A percentile compares a stretch with the other conserved stretches of the same genome.
These are phyloP conservation scores for Coemansia sp. DNA, from an alignment of 192 early-diverging fungal genomes.

Conservation along the genomic window DNA sequence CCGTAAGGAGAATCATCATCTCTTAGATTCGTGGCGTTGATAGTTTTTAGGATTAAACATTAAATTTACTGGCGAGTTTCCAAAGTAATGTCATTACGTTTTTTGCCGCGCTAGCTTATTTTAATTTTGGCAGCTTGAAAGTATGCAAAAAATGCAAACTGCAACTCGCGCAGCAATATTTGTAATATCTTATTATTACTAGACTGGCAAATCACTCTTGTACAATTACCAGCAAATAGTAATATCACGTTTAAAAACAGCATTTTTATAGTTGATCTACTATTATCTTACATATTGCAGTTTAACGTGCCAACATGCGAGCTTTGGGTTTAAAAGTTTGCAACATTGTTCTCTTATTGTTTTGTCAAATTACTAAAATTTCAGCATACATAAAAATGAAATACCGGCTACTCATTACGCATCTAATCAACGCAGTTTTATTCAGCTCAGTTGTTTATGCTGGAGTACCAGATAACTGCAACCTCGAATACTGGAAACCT, in stretches of 20 bases:
- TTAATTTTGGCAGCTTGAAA: no score
- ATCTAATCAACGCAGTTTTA: not conserved
- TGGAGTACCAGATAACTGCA: slow-evolving; percentile 30
- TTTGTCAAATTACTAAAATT: not conserved
- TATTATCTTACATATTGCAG: no score
- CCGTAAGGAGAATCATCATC: no score
- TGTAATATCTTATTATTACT: not conserved
- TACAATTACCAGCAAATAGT: not conserved
- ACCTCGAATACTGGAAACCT: slow-evolving; percentile 38
- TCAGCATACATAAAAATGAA: not conserved
- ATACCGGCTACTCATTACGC: not conserved
- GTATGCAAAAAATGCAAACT: no score
- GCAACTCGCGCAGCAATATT: no score
- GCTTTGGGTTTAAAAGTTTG: no score
- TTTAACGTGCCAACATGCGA: no score
- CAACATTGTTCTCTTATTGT: not conserved
- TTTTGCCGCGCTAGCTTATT: no score
- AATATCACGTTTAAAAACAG: not conserved
- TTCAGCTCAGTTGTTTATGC: not conserved
- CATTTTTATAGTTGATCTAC: not conserved
- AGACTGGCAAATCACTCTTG: not conserved
- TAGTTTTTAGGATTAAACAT: no score
- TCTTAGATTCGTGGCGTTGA: no score
- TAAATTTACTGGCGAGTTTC: no score
- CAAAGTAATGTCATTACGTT: no score